Conservation (phyloP, 2,329 filamentous ascomycete genomes). For the Peltaster fructicola region DNA sequence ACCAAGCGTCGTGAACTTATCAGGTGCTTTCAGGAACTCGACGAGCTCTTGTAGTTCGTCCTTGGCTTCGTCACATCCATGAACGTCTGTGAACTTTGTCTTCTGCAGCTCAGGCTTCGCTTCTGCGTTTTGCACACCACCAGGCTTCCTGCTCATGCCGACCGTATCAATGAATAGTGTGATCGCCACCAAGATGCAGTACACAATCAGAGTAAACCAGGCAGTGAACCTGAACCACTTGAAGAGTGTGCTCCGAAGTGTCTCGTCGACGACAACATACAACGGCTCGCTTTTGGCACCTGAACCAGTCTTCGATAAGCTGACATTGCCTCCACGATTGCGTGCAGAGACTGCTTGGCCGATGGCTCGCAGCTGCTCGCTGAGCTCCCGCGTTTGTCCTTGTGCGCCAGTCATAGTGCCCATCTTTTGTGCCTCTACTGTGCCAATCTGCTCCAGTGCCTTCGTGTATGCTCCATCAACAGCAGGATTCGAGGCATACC, state of each 20-base stretch:
- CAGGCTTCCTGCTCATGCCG: constrained; percentile 61
- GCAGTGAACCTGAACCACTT: constrained; percentile 80
- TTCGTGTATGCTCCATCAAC: constrained; percentile 66
- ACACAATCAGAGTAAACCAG: constrained; percentile 61
- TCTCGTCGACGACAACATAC: constrained; percentile 90
- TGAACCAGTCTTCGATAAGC: constrained; percentile 37
- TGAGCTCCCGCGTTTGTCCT: constrained; percentile 27
- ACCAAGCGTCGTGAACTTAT: constrained; percentile 82
- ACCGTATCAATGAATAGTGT: constrained; percentile 70
- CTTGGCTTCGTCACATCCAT: constrained; percentile 95
- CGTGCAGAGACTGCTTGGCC: constrained; percentile 67
- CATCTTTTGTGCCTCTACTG: constrained; percentile 21
- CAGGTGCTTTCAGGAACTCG: constrained; percentile 85
- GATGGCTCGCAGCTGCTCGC: constrained; percentile 55
- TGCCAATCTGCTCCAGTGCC: constrained; percentile 48
- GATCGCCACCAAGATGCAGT: constrained; percentile 61
- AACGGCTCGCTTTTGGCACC: constrained; percentile 72
- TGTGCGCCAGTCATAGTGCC: constrained; percentile 4
- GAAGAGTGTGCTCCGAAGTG: constrained; percentile 59
- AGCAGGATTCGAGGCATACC: constrained; percentile 62
- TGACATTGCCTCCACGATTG: constrained; percentile 47
- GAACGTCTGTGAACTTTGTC: constrained; percentile 80
- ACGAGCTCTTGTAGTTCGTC: constrained; percentile 95
- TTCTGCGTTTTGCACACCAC: constrained; percentile 55
- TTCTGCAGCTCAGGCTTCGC: constrained; percentile 86